A percentile compares a stretch with the other conserved stretches of the same genome.
Evolutionary conservation across 768 basidiomycete species (phyloP).

Genomic region (Sporobolomyces roseus): DNA sequence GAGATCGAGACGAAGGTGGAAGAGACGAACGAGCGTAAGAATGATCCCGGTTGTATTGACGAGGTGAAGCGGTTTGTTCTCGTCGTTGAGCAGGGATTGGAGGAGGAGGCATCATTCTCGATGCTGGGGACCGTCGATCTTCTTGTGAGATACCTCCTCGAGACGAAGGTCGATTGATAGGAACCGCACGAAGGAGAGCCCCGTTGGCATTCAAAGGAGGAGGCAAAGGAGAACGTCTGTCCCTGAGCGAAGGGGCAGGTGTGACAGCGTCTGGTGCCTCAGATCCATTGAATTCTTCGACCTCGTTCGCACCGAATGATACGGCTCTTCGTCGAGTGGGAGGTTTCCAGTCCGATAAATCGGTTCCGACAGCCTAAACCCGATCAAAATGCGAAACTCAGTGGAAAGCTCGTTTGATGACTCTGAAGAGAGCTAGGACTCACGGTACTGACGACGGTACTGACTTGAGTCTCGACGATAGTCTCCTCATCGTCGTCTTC

Average conservation of each 20-base stretch:
- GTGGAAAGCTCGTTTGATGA: background rate
- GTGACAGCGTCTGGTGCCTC: constrained; percentile 27
- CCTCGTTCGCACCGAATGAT: constrained; percentile 29
- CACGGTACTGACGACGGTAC: constrained; percentile 15
- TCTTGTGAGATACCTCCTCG: background rate
- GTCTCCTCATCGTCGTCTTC: background rate
- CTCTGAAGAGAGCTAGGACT: background rate
- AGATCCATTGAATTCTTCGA: constrained; percentile 29
- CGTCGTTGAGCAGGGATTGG: background rate
- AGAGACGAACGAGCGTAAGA: too few relatives aligned
- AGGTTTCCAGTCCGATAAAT: constrained; percentile 13
- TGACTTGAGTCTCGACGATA: constrained; percentile 5
- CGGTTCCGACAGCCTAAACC: constrained; percentile 23
- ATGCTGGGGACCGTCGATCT: background rate
- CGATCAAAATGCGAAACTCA: background rate
- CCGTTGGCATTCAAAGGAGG: background rate
- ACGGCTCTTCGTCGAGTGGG: background rate
- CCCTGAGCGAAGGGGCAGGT: constrained; percentile 10
- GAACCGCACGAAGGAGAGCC: background rate
- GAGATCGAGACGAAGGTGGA: background rate
- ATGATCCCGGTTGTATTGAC: background rate
- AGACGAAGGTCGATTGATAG: background rate
- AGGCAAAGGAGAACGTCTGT: background rate
- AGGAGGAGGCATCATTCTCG: constrained; percentile 11
- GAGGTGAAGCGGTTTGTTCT: background rate